Percentiles rank a stretch among this genome's conserved stretches.
These are phyloP conservation scores for Kuraishia borneana DNA, from an alignment of 805 yeast genomes.

Conservation along the genomic window DNA sequence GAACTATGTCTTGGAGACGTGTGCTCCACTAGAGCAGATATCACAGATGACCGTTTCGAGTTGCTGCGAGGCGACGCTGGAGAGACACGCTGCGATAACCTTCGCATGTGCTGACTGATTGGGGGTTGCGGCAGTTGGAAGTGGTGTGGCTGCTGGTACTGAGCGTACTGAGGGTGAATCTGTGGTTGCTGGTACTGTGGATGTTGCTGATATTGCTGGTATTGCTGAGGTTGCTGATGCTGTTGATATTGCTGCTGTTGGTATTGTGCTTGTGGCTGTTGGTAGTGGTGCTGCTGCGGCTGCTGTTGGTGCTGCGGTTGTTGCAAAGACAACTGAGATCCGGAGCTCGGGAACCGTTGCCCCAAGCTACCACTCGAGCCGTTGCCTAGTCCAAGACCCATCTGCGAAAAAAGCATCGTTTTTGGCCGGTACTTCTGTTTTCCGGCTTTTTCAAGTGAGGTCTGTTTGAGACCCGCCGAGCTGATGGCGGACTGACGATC, in stretches of 20 bases:
- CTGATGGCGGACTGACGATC: conserved; percentile 15
- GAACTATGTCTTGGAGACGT: no score
- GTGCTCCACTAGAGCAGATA: conserved; percentile 1
- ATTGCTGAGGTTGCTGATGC: conserved; percentile 4
- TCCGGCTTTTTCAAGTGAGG: conserved; percentile 10
- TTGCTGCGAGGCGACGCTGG: background rate
- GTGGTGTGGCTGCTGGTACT: conserved; percentile 1
- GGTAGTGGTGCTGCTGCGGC: background rate
- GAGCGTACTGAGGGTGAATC: conserved; percentile 4
- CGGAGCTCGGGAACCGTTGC: background rate
- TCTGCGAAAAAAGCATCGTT: conserved; percentile 7
- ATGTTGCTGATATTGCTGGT: conserved; percentile 3
- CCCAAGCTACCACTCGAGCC: background rate
- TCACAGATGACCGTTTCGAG: background rate
- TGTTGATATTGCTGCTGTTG: conserved; percentile 3
- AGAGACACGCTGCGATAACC: background rate
- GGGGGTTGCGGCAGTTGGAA: background rate
- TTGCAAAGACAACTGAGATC: conserved; percentile 3
- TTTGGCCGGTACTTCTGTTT: conserved; percentile 15
- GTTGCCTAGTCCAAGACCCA: conserved; percentile 2
- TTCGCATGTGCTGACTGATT: background rate
- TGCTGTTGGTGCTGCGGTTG: conserved; percentile 1
- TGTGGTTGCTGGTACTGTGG: conserved; percentile 3
- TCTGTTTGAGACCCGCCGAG: conserved; percentile 19
- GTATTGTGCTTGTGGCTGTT: conserved; percentile 2